Evolutionary conservation across 768 basidiomycete genomes (phyloP), one percentile per base, ranked within the genome.

Genomic region (Ramaria sp.): DNA sequence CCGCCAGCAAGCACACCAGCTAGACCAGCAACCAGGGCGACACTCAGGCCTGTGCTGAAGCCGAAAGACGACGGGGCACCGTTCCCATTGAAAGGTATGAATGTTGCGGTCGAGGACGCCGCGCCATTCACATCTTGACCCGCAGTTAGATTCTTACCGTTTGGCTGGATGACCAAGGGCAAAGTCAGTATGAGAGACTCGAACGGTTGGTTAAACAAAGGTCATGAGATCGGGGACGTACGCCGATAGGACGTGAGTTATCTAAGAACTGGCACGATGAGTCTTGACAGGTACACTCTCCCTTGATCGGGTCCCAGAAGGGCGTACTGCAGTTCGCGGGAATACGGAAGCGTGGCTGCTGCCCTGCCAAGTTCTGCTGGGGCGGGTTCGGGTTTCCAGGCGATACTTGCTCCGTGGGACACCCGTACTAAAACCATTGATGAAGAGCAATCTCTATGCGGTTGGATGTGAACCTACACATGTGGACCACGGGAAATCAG

Each of bases 401-500:
- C 2, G 79, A 76, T 1, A 84, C 83, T 22, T 72, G 63, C 3
- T 65, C 66, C 22, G 68, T 59, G 0, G 88, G 88, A 68, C 87
- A 91, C 34, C 86, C 86, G 65, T 89, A 91, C 84, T 88, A 64
- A 4, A 59, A 5, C 27, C 27, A 27, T 27, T 27, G 27, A 27
- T 27, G 27, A 27, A 5, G 27, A 27, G 27, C 27, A 27, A 27
- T 27, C 48, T 19, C 54, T 27, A n/a, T 31, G 33, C 24, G 33
- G 17, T 38, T 7, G 45, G 33, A 19, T 19, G 22, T 47, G 7
- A 4, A 78, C 83, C 49, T 67, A 86, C 84, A 66, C 86, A 88
- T 54, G 86, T 89, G 60, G 71, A 83, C 75, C 86, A 91, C 3
- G 88, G 87, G 72, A 86, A 88, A 65, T 87, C 86, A 0, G 76